Conservation (phyloP, 306 rosid species). For the Leucaena leucocephala region DNA sequence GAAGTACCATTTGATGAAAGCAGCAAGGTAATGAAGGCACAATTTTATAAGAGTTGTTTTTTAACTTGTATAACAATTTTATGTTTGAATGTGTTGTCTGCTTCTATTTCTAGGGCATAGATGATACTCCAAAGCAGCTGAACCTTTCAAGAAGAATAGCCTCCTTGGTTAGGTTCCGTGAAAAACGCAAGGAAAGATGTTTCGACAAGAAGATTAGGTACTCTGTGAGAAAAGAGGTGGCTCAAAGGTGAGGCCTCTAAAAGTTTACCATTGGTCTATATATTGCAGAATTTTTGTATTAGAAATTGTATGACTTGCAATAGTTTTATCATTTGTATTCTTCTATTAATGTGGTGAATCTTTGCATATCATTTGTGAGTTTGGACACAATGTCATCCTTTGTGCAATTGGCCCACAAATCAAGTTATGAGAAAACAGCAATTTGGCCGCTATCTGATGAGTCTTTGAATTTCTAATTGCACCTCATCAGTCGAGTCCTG, state of each 20-base stretch:
- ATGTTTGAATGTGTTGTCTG: conserved; percentile 37
- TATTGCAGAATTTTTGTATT: no score
- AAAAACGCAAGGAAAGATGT: conserved; percentile 95
- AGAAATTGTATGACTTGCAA: no score
- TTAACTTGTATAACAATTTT: conserved; percentile 39
- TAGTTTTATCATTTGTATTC: background rate
- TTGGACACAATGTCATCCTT: conserved; percentile 16
- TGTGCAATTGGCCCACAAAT: background rate
- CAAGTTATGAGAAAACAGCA: conserved; percentile 6
- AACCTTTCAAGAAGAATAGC: conserved; percentile 93
- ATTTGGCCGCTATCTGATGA: background rate
- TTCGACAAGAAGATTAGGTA: conserved; percentile 98
- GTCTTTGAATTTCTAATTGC: background rate
- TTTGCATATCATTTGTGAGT: conserved; percentile 24
- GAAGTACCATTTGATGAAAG: conserved; percentile 63
- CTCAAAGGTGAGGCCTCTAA: conserved; percentile 35
- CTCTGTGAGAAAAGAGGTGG: conserved; percentile 92
- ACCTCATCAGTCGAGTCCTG: background rate
- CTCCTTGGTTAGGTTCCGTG: conserved; percentile 92
- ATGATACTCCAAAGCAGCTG: conserved; percentile 66
- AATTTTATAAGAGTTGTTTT: conserved; percentile 33
- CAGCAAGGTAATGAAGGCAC: conserved; percentile 61
- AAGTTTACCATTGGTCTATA: no score
- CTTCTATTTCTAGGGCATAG: conserved; percentile 59
- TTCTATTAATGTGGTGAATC: background rate